Percentiles rank a stretch among this genome's conserved stretches.
Conservation (phyloP, 345 rosid genomes). For the Eucalyptus curtisii region DNA sequence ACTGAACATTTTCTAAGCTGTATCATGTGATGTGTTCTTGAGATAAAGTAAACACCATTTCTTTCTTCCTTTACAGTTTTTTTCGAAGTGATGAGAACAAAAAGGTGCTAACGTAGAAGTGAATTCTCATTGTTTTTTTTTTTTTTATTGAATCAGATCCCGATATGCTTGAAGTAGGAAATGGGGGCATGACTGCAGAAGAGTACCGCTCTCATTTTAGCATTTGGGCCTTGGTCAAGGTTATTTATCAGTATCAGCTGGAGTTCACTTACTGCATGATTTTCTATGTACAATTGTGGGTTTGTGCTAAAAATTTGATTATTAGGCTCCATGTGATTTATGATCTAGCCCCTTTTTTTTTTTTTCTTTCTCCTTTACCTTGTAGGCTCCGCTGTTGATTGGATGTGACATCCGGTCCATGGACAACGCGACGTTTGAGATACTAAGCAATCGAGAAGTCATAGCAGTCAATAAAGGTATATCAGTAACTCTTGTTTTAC, state of each 20-base stretch:
- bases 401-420: constrained; percentile 42
- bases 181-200: constrained; percentile 57
- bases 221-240: constrained; percentile 54
- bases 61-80: neutral
- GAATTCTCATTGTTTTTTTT: neutral
- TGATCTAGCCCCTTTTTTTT: too few relatives aligned
- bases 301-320: neutral
- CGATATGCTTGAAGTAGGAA: constrained; percentile 73
- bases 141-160: constrained; percentile 25
- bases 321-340: neutral
- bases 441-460: constrained; percentile 40
- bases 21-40: neutral
- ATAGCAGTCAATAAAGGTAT: constrained; percentile 58
- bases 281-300: neutral
- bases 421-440: constrained; percentile 13
- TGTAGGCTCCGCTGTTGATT: constrained; percentile 38
- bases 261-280: neutral
- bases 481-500: neutral
- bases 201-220: constrained; percentile 64
- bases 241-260: neutral
- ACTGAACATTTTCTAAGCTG: neutral
- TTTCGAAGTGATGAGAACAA: neutral
- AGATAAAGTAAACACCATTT: neutral
- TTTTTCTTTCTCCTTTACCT: too few relatives aligned
- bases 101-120: neutral